Percentiles rank a stretch among this genome's conserved stretches.
Conservation (phyloP, 192 early-diverging fungal genomes). For the Kickxella alabastrina region DNA sequence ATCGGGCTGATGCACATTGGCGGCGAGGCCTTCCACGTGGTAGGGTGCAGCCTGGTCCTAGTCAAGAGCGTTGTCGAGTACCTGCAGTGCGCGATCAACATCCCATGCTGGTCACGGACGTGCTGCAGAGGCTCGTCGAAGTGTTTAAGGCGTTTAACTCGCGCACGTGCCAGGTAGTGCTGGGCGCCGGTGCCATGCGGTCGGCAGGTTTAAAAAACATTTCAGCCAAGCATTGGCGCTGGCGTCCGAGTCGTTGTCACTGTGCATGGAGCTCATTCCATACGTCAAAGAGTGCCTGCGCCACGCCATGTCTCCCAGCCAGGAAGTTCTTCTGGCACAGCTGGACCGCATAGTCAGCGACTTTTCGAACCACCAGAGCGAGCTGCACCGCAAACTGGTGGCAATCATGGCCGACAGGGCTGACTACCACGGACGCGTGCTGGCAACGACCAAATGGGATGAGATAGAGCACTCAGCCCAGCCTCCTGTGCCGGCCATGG, state of each 20-base stretch:
- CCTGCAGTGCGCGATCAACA: slow-evolving; percentile 74
- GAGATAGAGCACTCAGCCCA: slow-evolving; percentile 13
- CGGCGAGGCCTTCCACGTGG: slow-evolving; percentile 77
- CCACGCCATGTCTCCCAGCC: slow-evolving; percentile 69
- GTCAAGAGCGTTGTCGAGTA: slow-evolving; percentile 93
- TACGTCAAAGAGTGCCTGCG: slow-evolving; percentile 72
- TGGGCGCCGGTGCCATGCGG: slow-evolving; percentile 94
- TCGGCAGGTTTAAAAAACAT: slow-evolving; percentile 98
- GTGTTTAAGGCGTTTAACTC: slow-evolving; percentile 89
- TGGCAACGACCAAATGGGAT: slow-evolving; percentile 59
- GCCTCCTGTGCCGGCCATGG: slow-evolving; percentile 63
- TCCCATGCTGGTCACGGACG: slow-evolving; percentile 78
- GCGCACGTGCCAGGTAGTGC: slow-evolving; percentile 90
- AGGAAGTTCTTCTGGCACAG: slow-evolving; percentile 76
- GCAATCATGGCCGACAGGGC: slow-evolving; percentile 93
- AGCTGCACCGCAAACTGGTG: slow-evolving; percentile 87
- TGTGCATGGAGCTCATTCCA: slow-evolving; percentile 85
- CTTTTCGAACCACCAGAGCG: slow-evolving; percentile 84
- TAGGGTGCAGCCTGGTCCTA: slow-evolving; percentile 82
- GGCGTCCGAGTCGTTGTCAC: slow-evolving; percentile 86
- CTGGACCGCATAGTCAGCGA: slow-evolving; percentile 85
- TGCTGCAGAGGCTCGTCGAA: slow-evolving; percentile 85
- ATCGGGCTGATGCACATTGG: slow-evolving; percentile 72
- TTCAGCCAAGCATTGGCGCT: slow-evolving; percentile 94
- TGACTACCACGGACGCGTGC: slow-evolving; percentile 67